These are phyloP conservation scores for Cucumis sativus DNA, from an alignment of 306 rosid genomes.

Conservation along the genomic window Cucumber_9930_V3 NC_026660.2:8413001-8413500, in stretches of 20 bases:
- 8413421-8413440: conserved; percentile 11
- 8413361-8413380: conserved; percentile 65
- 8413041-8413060: too few relatives aligned
- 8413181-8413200: conserved; percentile 10
- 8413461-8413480: conserved; percentile 28
- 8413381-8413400: conserved; percentile 39
- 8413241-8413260: conserved; percentile 17
- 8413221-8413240: conserved; percentile 5
- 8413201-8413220: conserved; percentile 25
- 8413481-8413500: conserved; percentile 30
- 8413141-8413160: background rate
- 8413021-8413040: too few relatives aligned
- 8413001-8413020: too few relatives aligned
- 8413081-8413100: too few relatives aligned
- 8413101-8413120: too few relatives aligned
- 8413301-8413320: background rate
- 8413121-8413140: too few relatives aligned
- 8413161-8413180: background rate
- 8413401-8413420: conserved; percentile 15
- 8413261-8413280: background rate
- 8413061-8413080: too few relatives aligned
- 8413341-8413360: background rate
- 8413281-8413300: background rate
- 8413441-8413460: conserved; percentile 12
- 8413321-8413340: conserved; percentile 12